Evolutionary conservation across 805 yeast genomes (phyloP).

Genomic region (Priceomyces medius): DNA sequence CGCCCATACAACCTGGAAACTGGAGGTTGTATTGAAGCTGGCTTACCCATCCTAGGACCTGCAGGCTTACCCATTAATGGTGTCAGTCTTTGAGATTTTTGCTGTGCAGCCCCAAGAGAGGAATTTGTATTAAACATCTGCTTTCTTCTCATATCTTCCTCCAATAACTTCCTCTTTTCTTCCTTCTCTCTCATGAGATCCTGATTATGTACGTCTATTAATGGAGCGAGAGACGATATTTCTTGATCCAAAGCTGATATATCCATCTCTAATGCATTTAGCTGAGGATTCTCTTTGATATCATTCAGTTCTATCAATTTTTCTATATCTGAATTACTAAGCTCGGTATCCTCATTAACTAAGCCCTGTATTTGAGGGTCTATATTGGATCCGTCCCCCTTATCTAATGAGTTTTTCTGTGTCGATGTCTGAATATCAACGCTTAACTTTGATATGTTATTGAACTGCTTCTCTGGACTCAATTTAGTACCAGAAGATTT

Average conservation of each 20-base stretch:
- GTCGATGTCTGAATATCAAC: slow-evolving; percentile 13
- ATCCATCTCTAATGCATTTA: slow-evolving; percentile 22
- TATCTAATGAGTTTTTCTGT: slow-evolving; percentile 38
- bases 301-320: slow-evolving; percentile 26
- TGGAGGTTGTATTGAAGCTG: slow-evolving; percentile 47
- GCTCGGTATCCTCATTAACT: slow-evolving; percentile 20
- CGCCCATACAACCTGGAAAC: slow-evolving; percentile 37
- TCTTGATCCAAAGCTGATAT: slow-evolving; percentile 38
- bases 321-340: slow-evolving; percentile 16
- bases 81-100: slow-evolving; percentile 13
- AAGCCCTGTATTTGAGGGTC: slow-evolving; percentile 34
- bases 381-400: slow-evolving; percentile 26
- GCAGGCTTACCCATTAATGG: slow-evolving; percentile 36
- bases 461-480: not conserved
- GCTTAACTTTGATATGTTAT: slow-evolving; percentile 1
- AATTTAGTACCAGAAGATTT: slow-evolving; percentile 4
- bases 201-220: slow-evolving; percentile 36
- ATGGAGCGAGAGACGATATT: slow-evolving; percentile 39
- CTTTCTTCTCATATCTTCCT: slow-evolving; percentile 20
- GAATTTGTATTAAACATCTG: slow-evolving; percentile 8
- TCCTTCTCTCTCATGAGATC: slow-evolving; percentile 23
- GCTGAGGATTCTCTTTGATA: slow-evolving; percentile 37
- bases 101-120: not conserved
- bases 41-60: slow-evolving; percentile 43
- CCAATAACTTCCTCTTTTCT: slow-evolving; percentile 17